These are phyloP conservation scores for Aspergillus aculeatus DNA, from an alignment of 2,329 filamentous ascomycete species.

Conservation along the genomic window DNA sequence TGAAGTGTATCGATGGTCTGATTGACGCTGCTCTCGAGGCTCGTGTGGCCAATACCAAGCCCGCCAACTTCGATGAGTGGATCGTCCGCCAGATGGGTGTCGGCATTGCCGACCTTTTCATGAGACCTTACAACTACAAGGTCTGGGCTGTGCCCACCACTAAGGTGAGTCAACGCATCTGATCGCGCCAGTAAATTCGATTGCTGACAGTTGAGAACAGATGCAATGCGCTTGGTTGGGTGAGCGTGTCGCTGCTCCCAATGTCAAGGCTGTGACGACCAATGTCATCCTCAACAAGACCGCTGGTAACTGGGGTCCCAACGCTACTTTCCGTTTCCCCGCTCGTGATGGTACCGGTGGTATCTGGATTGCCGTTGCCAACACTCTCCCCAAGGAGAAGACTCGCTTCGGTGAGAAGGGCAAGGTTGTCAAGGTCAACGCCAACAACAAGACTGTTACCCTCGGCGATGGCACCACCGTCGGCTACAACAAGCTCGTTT, in stretches of 20 bases:
- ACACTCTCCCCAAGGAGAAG: conserved; percentile 90
- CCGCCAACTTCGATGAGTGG: conserved; percentile 97
- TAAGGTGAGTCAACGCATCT: conserved; percentile 62
- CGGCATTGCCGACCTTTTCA: conserved; percentile 92
- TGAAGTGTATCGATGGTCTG: conserved; percentile 88
- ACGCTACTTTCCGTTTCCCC: conserved; percentile 97
- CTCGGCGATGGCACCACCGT: conserved; percentile 83
- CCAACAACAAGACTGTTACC: conserved; percentile 76
- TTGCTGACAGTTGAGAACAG: conserved; percentile 47
- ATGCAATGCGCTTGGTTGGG: conserved; percentile 99
- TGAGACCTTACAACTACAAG: conserved; percentile 99
- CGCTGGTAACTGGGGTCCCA: conserved; percentile 96
- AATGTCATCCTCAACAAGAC: conserved; percentile 97
- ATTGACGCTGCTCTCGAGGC: conserved; percentile 89
- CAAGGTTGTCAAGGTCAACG: conserved; percentile 82
- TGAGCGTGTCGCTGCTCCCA: conserved; percentile 94
- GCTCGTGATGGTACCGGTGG: conserved; percentile 92
- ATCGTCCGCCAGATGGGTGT: conserved; percentile 88
- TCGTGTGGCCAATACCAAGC: conserved; percentile 85
- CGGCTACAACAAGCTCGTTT: conserved; percentile 88
- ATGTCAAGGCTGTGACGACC: conserved; percentile 88
- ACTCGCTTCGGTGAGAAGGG: conserved; percentile 84
- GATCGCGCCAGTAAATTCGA: neutral
- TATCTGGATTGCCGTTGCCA: conserved; percentile 97
- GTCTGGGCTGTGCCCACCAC: conserved; percentile 98